Percentiles rank a stretch among this genome's conserved stretches.
phyloP scores from a whole-genome alignment of 2,329 filamentous ascomycete species.

The Penicillium sumatraense region DNA sequence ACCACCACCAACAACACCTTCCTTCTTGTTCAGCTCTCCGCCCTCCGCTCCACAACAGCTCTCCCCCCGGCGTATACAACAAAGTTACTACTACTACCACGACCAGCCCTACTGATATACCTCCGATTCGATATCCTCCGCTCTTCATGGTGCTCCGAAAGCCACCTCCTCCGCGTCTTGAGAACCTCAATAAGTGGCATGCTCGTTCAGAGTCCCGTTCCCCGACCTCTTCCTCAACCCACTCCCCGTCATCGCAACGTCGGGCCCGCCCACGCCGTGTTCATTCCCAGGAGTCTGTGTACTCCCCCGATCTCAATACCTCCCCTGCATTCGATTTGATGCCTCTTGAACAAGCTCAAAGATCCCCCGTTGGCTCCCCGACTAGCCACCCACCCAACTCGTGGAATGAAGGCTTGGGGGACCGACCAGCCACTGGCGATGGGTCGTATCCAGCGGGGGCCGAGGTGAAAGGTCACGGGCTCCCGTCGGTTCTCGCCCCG shows the following conservation, averaged over 20 bases:
- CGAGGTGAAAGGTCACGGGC: constrained; percentile 14
- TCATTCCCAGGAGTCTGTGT: constrained; percentile 38
- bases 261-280: constrained; percentile 32
- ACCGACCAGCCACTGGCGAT: constrained; percentile 17
- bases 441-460: constrained; percentile 11
- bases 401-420: constrained; percentile 38
- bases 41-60: background rate
- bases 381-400: constrained; percentile 33
- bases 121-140: constrained; percentile 6
- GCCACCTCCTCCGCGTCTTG: constrained; percentile 41
- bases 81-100: background rate
- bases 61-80: background rate
- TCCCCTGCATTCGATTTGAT: constrained; percentile 44
- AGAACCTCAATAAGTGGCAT: constrained; percentile 38
- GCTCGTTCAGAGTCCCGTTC: constrained; percentile 35
- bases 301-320: constrained; percentile 43
- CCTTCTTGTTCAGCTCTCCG: background rate
- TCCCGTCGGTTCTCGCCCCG: constrained; percentile 28
- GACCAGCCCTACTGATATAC: no score
- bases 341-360: constrained; percentile 43
- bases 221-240: constrained; percentile 40
- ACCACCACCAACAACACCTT: background rate
- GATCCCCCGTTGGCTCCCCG: constrained; percentile 37
- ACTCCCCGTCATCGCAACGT: constrained; percentile 32
- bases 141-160: constrained; percentile 47